Evolutionary conservation across 148 eudicot species (phyloP).

Genomic region (Spergularia bocconei): DNA sequence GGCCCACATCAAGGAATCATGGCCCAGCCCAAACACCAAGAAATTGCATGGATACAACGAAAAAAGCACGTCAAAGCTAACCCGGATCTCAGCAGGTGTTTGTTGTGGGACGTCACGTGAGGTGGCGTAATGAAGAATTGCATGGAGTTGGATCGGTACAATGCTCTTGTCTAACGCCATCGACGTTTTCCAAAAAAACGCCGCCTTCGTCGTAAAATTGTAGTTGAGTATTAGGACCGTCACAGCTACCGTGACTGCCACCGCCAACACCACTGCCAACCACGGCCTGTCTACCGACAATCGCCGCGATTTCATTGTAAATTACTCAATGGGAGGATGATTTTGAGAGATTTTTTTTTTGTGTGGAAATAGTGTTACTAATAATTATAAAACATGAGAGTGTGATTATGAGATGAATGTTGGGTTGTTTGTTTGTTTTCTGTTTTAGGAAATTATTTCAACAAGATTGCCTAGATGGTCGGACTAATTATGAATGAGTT

Average conservation of each 20-base stretch:
- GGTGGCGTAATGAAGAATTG: slow-evolving; percentile 55
- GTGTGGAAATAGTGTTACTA: neutral
- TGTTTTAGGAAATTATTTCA: neutral
- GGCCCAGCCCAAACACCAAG: slow-evolving; percentile 54
- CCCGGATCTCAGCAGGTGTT: slow-evolving; percentile 40
- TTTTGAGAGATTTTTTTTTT: neutral
- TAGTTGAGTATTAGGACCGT: slow-evolving; percentile 22
- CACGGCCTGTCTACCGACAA: slow-evolving; percentile 21
- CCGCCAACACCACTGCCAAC: slow-evolving; percentile 9
- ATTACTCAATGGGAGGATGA: neutral
- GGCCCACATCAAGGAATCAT: slow-evolving; percentile 62
- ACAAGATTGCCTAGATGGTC: slow-evolving; percentile 26
- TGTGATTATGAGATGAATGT: neutral
- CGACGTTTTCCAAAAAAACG: slow-evolving; percentile 12
- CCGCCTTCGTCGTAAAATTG: slow-evolving; percentile 14
- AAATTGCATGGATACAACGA: slow-evolving; percentile 40
- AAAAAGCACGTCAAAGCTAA: slow-evolving; percentile 38
- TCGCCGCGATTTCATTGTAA: slow-evolving; percentile 18
- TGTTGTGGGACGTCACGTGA: slow-evolving; percentile 42
- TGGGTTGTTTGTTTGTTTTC: neutral
- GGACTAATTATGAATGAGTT: neutral
- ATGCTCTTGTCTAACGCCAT: neutral
- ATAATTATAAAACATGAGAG: neutral
- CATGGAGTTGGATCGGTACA: slow-evolving; percentile 41
- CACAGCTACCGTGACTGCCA: slow-evolving; percentile 10